Conservation (phyloP, 768 basidiomycete species). For the Lyophyllum atratum region DNA sequence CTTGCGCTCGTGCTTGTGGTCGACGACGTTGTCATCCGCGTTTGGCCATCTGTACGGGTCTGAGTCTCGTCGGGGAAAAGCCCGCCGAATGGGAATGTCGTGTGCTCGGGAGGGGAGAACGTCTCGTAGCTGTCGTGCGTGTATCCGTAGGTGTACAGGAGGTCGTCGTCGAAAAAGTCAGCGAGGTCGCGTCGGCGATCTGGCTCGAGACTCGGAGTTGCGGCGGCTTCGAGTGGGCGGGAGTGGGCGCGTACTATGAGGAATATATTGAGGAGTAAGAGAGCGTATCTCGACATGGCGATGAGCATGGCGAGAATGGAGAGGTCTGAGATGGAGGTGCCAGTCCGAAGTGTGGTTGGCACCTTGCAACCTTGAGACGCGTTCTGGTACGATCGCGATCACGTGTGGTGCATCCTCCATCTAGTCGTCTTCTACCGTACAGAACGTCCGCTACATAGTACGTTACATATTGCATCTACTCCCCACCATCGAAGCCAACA, state of each 20-base stretch:
- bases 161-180: conserved; percentile 14
- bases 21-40: conserved; percentile 1
- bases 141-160: conserved; percentile 7
- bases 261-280: conserved; percentile 7
- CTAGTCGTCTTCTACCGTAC: too few relatives aligned
- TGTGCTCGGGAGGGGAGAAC: background rate
- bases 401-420: too few relatives aligned
- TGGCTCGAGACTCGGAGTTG: background rate
- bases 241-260: conserved; percentile 15
- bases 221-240: conserved; percentile 9
- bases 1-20: conserved; percentile 1
- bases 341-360: background rate
- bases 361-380: background rate
- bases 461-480: background rate
- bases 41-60: conserved; percentile 5
- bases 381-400: conserved; percentile 1
- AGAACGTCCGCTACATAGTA: too few relatives aligned
- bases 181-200: conserved; percentile 6
- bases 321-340: background rate
- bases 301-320: background rate
- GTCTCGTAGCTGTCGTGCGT: conserved; percentile 8
- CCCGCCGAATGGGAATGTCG: conserved; percentile 12
- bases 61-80: conserved; percentile 1
- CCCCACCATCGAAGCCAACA: conserved; percentile 30
- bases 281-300: conserved; percentile 13